phyloP scores from a whole-genome alignment of 1,284 basidiomycete species.

The Boletus semigastroideus region DNA sequence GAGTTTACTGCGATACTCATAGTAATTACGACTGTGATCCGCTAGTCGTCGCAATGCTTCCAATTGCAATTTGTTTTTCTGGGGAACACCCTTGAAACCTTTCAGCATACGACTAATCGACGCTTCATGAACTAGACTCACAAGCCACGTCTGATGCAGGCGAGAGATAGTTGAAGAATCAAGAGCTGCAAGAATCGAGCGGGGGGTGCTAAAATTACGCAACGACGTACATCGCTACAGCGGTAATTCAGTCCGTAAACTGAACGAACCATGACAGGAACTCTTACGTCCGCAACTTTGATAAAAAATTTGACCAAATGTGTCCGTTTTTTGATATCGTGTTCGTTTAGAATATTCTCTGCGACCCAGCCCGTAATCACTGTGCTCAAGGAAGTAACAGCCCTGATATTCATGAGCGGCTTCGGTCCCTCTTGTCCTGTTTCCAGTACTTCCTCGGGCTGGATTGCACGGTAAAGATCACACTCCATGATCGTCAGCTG shows the following conservation, averaged over 20 bases:
- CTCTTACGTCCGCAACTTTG: slow-evolving; percentile 88
- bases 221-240: slow-evolving; percentile 78
- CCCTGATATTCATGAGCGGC: slow-evolving; percentile 72
- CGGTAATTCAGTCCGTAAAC: slow-evolving; percentile 27
- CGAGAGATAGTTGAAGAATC: slow-evolving; percentile 94
- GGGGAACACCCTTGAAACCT: slow-evolving; percentile 66
- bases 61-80: slow-evolving; percentile 81
- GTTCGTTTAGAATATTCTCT: slow-evolving; percentile 88
- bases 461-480: slow-evolving; percentile 82
- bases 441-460: slow-evolving; percentile 86
- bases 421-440: slow-evolving; percentile 69
- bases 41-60: slow-evolving; percentile 83
- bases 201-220: slow-evolving; percentile 91
- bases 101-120: slow-evolving; percentile 10
- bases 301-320: slow-evolving; percentile 92
- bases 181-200: slow-evolving; percentile 90
- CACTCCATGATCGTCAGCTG: slow-evolving; percentile 97
- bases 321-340: slow-evolving; percentile 87
- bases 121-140: slow-evolving; percentile 39
- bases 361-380: slow-evolving; percentile 95
- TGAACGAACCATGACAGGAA: slow-evolving; percentile 12
- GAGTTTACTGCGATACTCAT: slow-evolving; percentile 84
- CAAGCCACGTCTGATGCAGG: slow-evolving; percentile 89
- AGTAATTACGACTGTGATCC: slow-evolving; percentile 90
- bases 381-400: slow-evolving; percentile 87